Base-by-base conservation (phyloP, 768 basidiomycete species). In the Calvatia gigantea region DNA sequence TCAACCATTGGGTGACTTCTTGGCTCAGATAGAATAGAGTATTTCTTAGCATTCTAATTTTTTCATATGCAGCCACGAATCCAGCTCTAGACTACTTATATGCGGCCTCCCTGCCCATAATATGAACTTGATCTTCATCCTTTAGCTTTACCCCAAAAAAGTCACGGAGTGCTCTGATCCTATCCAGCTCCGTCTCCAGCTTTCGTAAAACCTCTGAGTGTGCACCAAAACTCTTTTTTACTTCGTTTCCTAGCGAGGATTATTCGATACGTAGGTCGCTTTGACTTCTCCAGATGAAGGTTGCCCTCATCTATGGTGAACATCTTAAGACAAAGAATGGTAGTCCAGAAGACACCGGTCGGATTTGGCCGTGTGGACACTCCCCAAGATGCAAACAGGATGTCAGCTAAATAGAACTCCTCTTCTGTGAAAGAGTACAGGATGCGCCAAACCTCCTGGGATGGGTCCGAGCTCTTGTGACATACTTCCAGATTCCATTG, bases 341-440 rank as follows among this genome's bases (percentile, higher is more conserved):
- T 62, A 17, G 63, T 60, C 50, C 60, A 62, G 56, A 72, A 68
- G n/a, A 64, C 4, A 25, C 57, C 54, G n/a, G 46, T 37, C 14
- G 57, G 59, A 14, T 29, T 45, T 0, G 61, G 62, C 17, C 57
- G 62, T 11, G 32, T 55, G 28, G 59, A 65, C 2, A 67, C 63
- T 38, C 60, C 62, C 52, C 61, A 66, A 0, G 68, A 68, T 9
- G 58, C 65, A 46, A 60, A 63, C 9, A 53, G 29, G 29, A 55
- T 60, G 54, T 71, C 71, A 6, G 25, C n/a, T 3, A 42, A 46
- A 46, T 58, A 68, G 44, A 58, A 65, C 47, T 71, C 70, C 15
- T 56, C 60, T 47, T 70, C 70, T 3, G 63, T 51, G 53, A 73
- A 71, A 6, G 64, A 51, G 47, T 63, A 69, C 11, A 66, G 57